Base-by-base conservation (phyloP, 2,329 filamentous ascomycete genomes). In the Fusarium falciforme region DNA sequence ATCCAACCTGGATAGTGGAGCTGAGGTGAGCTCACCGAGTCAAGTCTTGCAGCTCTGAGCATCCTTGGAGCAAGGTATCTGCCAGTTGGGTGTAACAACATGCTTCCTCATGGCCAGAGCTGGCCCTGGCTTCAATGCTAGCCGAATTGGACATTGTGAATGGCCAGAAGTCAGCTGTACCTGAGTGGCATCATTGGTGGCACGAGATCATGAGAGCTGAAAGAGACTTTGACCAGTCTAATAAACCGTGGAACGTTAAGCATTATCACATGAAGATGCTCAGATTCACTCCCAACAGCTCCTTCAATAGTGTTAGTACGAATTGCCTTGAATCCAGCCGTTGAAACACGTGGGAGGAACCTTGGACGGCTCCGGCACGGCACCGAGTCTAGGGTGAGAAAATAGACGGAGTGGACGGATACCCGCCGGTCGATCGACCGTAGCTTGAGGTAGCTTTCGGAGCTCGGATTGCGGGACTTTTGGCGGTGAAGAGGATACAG, bases 301-400 rank as follows among this genome's bases (percentile, higher is more conserved):
- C 27, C 9, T 22, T 29, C 12, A 20, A 22, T 14, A 6, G 29
- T 20, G 25, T 47, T 9, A 54, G 17, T 4, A 20, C 29, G 20
- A 47, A 27, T 47, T 62, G 58, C 54, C 29, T 49, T 31, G 27
- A 68, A 33, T 61, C 70, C 67, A 66, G 70, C 68, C 68, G 63
- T 57, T 71, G 59, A 44, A 60, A 71, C 70, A 73, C 70, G 70
- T 66, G 70, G 68, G 68, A 65, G 42, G 31, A 27, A 36, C 10
- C 6, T 31, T 52, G 11, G 47, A 61, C 47, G 14, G 52, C 20
- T 52, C 35, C 54, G 40, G 29, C 22, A 20, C 49, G 40, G 29
- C 22, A 20, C 47, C 40, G 59, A 40, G 20, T 58, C 25, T 40
- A 73, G 61, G 49, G 40, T 61, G 61, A 61, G 42, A 36, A 27